Conservation (phyloP, 1,284 basidiomycete species). For the Schizophyllum amplum region DNA sequence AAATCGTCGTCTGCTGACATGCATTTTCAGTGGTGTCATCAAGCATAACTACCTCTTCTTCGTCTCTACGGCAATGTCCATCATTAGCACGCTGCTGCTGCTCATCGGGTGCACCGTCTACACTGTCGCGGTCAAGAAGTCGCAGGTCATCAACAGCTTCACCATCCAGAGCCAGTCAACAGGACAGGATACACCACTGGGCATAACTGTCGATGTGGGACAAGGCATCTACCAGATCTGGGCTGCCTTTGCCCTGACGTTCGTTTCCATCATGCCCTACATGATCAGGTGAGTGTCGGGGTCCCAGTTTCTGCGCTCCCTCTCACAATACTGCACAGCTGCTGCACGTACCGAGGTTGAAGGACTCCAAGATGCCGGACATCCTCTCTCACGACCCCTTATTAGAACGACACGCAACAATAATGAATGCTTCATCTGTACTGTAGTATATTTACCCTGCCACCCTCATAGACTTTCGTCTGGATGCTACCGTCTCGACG, state of each 20-base stretch:
- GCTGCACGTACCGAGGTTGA: conserved; percentile 66
- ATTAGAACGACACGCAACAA: not conserved
- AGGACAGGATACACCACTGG: conserved; percentile 35
- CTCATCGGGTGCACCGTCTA: conserved; percentile 67
- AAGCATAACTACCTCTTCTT: conserved; percentile 62
- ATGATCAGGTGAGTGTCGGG: conserved; percentile 48
- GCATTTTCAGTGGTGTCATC: conserved; percentile 46
- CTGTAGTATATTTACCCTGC: not conserved
- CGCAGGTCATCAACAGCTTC: conserved; percentile 47
- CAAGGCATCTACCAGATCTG: conserved; percentile 56
- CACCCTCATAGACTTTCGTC: not conserved
- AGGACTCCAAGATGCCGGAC: not conserved
- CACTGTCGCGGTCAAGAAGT: conserved; percentile 65
- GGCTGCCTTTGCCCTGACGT: conserved; percentile 60
- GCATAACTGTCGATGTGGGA: conserved; percentile 55
- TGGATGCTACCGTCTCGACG: not conserved
- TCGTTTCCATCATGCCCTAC: conserved; percentile 60
- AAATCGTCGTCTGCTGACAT: conserved; percentile 5
- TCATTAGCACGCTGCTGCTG: conserved; percentile 52
- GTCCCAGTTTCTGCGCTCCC: conserved; percentile 1
- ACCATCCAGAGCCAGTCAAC: conserved; percentile 27
- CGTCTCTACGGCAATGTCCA: conserved; percentile 53
- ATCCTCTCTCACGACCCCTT: not conserved
- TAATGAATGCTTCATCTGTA: not conserved
- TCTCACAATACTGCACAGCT: conserved; percentile 28